A percentile compares a stretch with the other conserved stretches of the same genome.
phyloP scores from a whole-genome alignment of 2,329 filamentous ascomycete genomes.

The Calonectria hawksworthii region DNA sequence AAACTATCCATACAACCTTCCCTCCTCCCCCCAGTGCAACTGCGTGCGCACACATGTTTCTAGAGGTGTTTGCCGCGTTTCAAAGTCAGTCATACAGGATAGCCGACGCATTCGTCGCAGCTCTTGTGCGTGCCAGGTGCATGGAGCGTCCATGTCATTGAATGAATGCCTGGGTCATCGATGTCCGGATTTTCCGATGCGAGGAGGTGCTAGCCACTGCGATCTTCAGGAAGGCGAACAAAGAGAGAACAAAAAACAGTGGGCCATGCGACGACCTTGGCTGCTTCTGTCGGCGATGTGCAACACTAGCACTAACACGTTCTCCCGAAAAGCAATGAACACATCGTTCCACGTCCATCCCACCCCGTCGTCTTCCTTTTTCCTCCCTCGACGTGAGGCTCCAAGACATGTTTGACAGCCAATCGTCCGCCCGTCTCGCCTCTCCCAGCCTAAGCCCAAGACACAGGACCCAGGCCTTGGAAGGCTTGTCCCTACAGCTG shows the following conservation, averaged over 20 bases:
- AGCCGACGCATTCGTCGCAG: not conserved
- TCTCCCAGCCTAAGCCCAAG: not conserved
- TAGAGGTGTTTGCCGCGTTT: not conserved
- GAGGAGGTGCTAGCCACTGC: not conserved
- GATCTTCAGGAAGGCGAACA: not conserved
- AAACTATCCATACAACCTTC: slow-evolving; percentile 3
- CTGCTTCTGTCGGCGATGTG: not conserved
- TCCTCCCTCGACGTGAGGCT: not conserved
- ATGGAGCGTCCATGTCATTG: not conserved
- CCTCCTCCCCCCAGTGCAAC: not conserved
- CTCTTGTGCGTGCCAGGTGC: not conserved
- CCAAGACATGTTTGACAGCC: not conserved
- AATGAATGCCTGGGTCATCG: not conserved
- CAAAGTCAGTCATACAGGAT: not conserved
- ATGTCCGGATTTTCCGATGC: not conserved
- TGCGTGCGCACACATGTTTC: not conserved
- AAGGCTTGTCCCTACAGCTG: not conserved
- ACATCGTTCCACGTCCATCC: not conserved
- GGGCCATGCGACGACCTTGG: not conserved
- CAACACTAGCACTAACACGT: not conserved
- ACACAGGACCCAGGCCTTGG: not conserved
- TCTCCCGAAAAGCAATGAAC: not conserved
- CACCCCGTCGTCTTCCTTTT: not conserved
- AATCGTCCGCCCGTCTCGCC: not conserved
- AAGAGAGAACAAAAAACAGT: not conserved